Evolutionary conservation across 169 alveolate genomes (phyloP).

Genomic region (Cryptosporidium ryanae): DNA sequence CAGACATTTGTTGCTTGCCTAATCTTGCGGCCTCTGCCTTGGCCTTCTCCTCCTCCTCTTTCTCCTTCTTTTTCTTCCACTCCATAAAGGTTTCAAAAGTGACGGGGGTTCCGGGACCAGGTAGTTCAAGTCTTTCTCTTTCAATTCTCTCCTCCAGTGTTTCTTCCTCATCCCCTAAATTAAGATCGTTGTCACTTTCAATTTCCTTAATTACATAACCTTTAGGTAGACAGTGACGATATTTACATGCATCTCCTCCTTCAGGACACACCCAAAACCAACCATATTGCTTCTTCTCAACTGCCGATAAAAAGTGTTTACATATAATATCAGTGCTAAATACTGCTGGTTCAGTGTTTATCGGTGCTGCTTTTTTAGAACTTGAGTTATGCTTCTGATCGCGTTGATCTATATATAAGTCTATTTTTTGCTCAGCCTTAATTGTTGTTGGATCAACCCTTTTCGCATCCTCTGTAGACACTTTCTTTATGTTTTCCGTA

Average conservation of each 20-base stretch:
- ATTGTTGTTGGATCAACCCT: constrained; percentile 85
- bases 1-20: constrained; percentile 78
- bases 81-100: constrained; percentile 91
- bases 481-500: constrained; percentile 87
- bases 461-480: constrained; percentile 79
- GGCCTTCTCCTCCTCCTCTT: constrained; percentile 84
- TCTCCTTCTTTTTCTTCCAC: constrained; percentile 90
- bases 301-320: constrained; percentile 95
- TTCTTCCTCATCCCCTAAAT: constrained; percentile 85
- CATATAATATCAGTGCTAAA: constrained; percentile 93
- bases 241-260: constrained; percentile 97
- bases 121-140: constrained; percentile 87
- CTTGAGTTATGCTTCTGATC: constrained; percentile 80
- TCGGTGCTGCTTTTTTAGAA: not conserved
- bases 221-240: constrained; percentile 97
- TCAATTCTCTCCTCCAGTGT: constrained; percentile 93
- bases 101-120: constrained; percentile 90
- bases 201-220: constrained; percentile 88
- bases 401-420: constrained; percentile 94
- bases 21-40: constrained; percentile 81
- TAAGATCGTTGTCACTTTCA: constrained; percentile 76
- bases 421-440: constrained; percentile 90
- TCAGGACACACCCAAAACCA: constrained; percentile 99
- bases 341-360: constrained; percentile 75
- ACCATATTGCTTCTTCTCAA: constrained; percentile 94